Conservation (phyloP, 225 moss, liverwort and hornwort genomes). For the Antitrichia curtipendula region DNA sequence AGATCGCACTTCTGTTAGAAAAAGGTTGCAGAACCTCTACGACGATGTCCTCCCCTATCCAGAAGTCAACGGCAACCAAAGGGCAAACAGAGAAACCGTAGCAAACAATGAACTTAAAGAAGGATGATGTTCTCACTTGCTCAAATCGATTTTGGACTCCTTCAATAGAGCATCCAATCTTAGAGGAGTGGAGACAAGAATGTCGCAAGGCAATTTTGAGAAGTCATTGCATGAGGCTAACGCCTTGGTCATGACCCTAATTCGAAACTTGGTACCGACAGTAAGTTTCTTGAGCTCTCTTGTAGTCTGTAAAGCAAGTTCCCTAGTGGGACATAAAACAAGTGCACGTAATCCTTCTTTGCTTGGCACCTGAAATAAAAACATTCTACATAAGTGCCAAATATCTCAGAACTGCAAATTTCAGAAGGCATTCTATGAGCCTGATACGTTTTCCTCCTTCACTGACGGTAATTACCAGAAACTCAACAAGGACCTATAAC, state of each 20-base stretch:
- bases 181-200: constrained; percentile 79
- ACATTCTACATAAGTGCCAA: background rate
- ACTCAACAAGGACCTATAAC: background rate
- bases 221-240: constrained; percentile 53
- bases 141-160: constrained; percentile 54
- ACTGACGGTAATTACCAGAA: background rate
- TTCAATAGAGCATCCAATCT: constrained; percentile 64
- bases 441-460: background rate
- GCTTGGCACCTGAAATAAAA: constrained; percentile 31
- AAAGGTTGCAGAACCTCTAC: background rate
- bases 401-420: background rate
- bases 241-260: constrained; percentile 57
- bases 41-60: background rate
- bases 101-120: background rate
- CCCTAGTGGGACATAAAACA: constrained; percentile 71
- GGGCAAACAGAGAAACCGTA: background rate
- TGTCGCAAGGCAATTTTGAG: constrained; percentile 59
- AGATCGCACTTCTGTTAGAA: background rate
- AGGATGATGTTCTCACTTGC: constrained; percentile 31
- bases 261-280: constrained; percentile 42
- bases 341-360: constrained; percentile 51
- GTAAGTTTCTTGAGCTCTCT: constrained; percentile 58
- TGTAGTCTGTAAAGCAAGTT: constrained; percentile 74
- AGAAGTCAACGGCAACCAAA: background rate
- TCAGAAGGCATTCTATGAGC: background rate